Percentiles rank a stretch among this genome's conserved stretches.
phyloP scores from a whole-genome alignment of 768 basidiomycete species.

The Amanita molliuscula region DNA sequence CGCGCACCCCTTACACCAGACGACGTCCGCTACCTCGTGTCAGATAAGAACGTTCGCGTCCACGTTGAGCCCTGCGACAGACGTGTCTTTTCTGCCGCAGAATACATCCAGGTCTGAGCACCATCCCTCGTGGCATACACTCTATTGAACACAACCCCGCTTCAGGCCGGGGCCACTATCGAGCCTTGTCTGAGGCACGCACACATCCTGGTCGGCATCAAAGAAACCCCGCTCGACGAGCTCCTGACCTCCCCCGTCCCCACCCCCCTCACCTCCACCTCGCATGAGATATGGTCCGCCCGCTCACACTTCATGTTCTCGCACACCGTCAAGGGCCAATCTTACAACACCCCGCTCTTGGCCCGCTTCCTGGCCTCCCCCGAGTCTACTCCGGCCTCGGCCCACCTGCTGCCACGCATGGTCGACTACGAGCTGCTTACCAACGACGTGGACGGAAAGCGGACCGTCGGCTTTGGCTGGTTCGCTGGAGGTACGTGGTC shows the following conservation, averaged over 20 bases:
- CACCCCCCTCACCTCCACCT: constrained; percentile 7
- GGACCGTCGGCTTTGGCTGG: constrained; percentile 88
- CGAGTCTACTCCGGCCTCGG: constrained; percentile 1
- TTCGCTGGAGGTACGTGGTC: constrained; percentile 68
- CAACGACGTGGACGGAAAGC: constrained; percentile 40
- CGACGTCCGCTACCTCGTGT: constrained; percentile 52
- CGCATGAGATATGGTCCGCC: constrained; percentile 12
- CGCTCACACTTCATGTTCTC: constrained; percentile 88
- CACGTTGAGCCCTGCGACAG: constrained; percentile 69
- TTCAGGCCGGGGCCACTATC: constrained; percentile 73
- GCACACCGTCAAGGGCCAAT: constrained; percentile 81
- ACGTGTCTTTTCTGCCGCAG: constrained; percentile 55
- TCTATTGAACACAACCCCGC: too few species aligned
- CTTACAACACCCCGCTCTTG: constrained; percentile 76
- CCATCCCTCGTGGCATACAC: background rate
- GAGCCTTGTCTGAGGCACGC: constrained; percentile 46
- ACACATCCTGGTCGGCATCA: constrained; percentile 80
- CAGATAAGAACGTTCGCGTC: constrained; percentile 47
- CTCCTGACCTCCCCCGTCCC: constrained; percentile 37
- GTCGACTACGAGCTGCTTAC: constrained; percentile 85
- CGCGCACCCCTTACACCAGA: constrained; percentile 76
- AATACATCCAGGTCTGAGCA: constrained; percentile 53
- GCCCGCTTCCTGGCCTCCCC: constrained; percentile 41
- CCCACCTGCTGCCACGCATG: constrained; percentile 32
- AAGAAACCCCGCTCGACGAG: constrained; percentile 67